A percentile compares a stretch with the other conserved stretches of the same genome.
Conservation (phyloP, 768 basidiomycete species). For the Pleurotus citrinopileatus region DNA sequence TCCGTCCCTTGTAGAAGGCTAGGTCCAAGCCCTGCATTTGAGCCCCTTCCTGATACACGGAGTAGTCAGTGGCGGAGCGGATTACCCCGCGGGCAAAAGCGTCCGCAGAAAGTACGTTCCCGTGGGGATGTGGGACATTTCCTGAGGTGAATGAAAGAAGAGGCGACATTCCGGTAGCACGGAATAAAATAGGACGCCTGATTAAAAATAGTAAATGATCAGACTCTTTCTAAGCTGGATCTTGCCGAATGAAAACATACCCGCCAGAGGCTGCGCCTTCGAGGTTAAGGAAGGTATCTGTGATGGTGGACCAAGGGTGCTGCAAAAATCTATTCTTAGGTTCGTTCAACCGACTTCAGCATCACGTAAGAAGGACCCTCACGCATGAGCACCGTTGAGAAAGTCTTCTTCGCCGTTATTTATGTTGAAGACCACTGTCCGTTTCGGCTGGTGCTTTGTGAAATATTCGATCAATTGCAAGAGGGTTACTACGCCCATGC, state of each 20-base stretch:
- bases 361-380: conserved; percentile 15
- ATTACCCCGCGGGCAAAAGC: conserved; percentile 64
- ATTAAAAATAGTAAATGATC: conserved; percentile 3
- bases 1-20: conserved; percentile 74
- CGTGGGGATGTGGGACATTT: conserved; percentile 65
- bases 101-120: conserved; percentile 67
- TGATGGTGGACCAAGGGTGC: conserved; percentile 72
- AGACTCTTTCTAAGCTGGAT: background rate
- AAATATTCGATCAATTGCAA: conserved; percentile 63
- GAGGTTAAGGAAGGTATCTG: conserved; percentile 72
- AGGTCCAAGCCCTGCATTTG: conserved; percentile 73
- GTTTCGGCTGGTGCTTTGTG: conserved; percentile 42
- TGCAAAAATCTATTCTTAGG: conserved; percentile 50
- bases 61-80: conserved; percentile 71
- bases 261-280: conserved; percentile 82
- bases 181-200: conserved; percentile 77
- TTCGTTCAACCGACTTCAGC: background rate
- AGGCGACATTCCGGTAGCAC: conserved; percentile 58
- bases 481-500: conserved; percentile 67
- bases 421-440: conserved; percentile 77
- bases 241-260: conserved; percentile 32
- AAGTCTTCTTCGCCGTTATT: conserved; percentile 87
- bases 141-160: conserved; percentile 46
- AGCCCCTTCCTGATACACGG: conserved; percentile 50
- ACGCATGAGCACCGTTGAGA: conserved; percentile 70